Evolutionary conservation across 2,329 filamentous ascomycete species (phyloP), one percentile per base, ranked within the genome.

Genomic region (Cryoendolithus antarcticus): DNA sequence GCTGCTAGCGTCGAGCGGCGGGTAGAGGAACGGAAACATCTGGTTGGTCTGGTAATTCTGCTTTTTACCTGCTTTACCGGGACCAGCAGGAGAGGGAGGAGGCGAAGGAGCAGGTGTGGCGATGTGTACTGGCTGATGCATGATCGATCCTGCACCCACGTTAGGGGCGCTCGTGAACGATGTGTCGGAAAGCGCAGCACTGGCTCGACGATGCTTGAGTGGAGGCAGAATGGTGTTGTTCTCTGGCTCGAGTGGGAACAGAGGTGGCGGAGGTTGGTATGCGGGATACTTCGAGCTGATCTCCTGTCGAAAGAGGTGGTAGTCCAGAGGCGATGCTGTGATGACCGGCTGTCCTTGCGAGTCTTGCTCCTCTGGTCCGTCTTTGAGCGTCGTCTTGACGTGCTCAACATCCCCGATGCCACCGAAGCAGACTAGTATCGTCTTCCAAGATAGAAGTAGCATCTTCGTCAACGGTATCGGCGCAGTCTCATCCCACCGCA

Each of bases 31-130:
- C 0, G 91, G 91, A 48, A 98, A 96, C 56, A 95, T 91, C 53
- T 98, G 91, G 55, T 98, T 98, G 0, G 91, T 98, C 60, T 98
- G 91, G 54, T 98, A 98, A 51, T 96, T 98, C 55, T 98, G 91
- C 58, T 98, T 98, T 69, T 98, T 98, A 1, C 82, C 88, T 38
- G 83, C 85, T 60, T 96, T 98, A 19, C 86, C 75, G 3, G 75
- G 73, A 1, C 75, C 88, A 28, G 81, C 80, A 7, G 91, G 91
- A 1, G 89, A 95, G 1, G 91, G 91, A 0, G 91, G 91, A 15
- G 91, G 91, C 0, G 91, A 98, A 1, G 91, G 91, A 0, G 88
- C 89, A 1, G 91, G 91, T 1, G 91, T 98, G n/a, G 91, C 91
- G 51, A 98, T 98, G 59, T 98, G 91, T 4, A 98, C 89, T 4